Base-by-base conservation (phyloP, 164 flowering plant genomes). In the Magnolia changhungtana region DNA sequence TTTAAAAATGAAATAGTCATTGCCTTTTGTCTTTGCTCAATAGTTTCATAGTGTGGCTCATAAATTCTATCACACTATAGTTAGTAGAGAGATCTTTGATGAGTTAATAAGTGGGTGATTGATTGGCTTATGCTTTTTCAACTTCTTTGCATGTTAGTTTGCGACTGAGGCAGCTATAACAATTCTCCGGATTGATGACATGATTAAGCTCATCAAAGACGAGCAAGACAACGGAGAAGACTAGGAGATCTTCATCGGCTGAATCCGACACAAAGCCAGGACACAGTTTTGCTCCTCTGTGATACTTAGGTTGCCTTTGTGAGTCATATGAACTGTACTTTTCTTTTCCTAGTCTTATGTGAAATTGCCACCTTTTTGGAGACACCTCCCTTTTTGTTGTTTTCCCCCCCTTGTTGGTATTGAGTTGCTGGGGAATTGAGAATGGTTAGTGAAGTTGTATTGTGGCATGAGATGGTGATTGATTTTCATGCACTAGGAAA, bases 131-230 rank as follows among this genome's bases (percentile, higher is more conserved):
- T 18, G n/a, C 29, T 2, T n/a, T 65, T 29, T 1, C 71, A 31
- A 29, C 29, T 31, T 68, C 71, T 68, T 55, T 55, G 7, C n/a
- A 31, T 69, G 50, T 18, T 65, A 96, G 99, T 96, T 96, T 88
- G 99, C 99, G 13, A 96, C 98, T 14, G 99, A 96, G 83, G 98
- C 98, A 18, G 99, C 99, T 13, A 96, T 96, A 64, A 94, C 99
- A 9, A 96, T 96, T 79, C 98, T 96, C 75, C 92, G 99, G 55
- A 96, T 96, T 45, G 98, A 94, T 75, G 98, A 93, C 82, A 94
- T 94, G 98, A 96, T 96, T 83, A 94, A 85, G 86, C 90, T 94
- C 59, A 82, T 85, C 72, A 96, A 96, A 82, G 99, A 96, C 74
- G 99, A 96, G 73, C 85, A 87, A 68, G 92, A 88, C 61, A 82